Evolutionary conservation across 2,329 filamentous ascomycete genomes (phyloP).

Genomic region (Epichloe hybrida): DNA sequence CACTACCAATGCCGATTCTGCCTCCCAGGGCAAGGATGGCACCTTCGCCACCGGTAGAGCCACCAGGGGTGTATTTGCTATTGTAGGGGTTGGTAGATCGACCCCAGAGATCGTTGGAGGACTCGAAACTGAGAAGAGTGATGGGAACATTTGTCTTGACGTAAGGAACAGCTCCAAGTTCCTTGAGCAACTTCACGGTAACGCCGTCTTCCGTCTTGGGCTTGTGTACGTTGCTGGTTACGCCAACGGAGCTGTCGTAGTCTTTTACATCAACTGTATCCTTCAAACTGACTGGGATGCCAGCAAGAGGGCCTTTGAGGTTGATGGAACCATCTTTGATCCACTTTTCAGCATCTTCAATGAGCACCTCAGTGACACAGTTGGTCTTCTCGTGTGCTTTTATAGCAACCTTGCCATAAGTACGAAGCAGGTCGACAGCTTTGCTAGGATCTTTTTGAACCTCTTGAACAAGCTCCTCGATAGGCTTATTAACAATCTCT

Average conservation of each 20-base stretch:
- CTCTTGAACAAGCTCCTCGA: slow-evolving; percentile 63
- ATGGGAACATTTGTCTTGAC: slow-evolving; percentile 87
- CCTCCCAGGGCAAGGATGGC: slow-evolving; percentile 73
- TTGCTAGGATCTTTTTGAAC: slow-evolving; percentile 56
- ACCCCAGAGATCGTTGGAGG: slow-evolving; percentile 68
- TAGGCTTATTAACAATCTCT: slow-evolving; percentile 56
- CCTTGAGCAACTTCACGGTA: slow-evolving; percentile 65
- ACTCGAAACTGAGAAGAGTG: slow-evolving; percentile 77
- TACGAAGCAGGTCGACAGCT: slow-evolving; percentile 61
- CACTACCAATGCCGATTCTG: slow-evolving; percentile 78
- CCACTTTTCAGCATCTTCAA: slow-evolving; percentile 68
- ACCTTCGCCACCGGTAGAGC: slow-evolving; percentile 75
- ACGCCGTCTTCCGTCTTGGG: slow-evolving; percentile 53
- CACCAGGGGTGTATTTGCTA: slow-evolving; percentile 71
- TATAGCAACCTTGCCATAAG: slow-evolving; percentile 77
- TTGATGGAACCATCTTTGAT: slow-evolving; percentile 44
- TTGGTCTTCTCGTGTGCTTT: slow-evolving; percentile 80
- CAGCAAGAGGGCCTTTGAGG: slow-evolving; percentile 68
- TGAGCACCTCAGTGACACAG: slow-evolving; percentile 76
- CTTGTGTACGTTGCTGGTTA: slow-evolving; percentile 58
- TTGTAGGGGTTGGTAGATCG: slow-evolving; percentile 73
- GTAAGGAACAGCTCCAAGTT: slow-evolving; percentile 79
- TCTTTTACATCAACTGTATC: slow-evolving; percentile 68
- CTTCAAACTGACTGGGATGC: slow-evolving; percentile 77
- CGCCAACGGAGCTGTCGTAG: slow-evolving; percentile 73